Base-by-base conservation (phyloP, 2,329 filamentous ascomycete species). In the Fusarium keratoplasticum region DNA sequence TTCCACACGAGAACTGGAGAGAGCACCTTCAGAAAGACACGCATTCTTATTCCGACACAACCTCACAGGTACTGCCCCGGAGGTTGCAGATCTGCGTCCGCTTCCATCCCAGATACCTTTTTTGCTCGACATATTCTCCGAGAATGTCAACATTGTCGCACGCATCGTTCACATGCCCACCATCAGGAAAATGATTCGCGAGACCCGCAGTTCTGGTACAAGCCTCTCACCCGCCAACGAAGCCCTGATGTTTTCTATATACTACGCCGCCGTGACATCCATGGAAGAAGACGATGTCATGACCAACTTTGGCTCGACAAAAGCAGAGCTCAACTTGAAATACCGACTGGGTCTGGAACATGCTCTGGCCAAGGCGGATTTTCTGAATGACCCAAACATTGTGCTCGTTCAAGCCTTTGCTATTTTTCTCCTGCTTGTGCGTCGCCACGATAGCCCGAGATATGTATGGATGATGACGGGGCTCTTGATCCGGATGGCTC, bases 391-490 rank as follows among this genome's bases (percentile, higher is more conserved):
- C 0, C 89, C 89, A 0, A 89, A 92, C 50, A 69, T 92, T 1
- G 84, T 87, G 8, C 86, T 91, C 0, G 81, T 93, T 1, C 91
- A 93, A 78, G 90, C 91, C 0, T 87, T 92, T 61, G 82, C 88
- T 2, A 82, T 93, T 0, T 92, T 90, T 69, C 83, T 93, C 7
- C 83, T 88, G 5, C 82, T 88, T 1, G 85, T 89, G 10, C 86
- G 87, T 18, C 84, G 85, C 13, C 84, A 87, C 44, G 87, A 89
- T 44, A 86, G 86, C 74, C 80, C 88, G 59, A 78, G 86, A 5
- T 89, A 90, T 5, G 86, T 89, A 6, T 93, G 91, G 90, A 89
- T 90, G 42, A 83, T 93, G 72, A 90, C 89, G 0, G 91, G 90
- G 0, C 84, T 92, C 2, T 87, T 88, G n/a, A 87, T 90, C 20